Conservation (phyloP, 164 flowering plant species). For the Chimonanthus praecox region DNA sequence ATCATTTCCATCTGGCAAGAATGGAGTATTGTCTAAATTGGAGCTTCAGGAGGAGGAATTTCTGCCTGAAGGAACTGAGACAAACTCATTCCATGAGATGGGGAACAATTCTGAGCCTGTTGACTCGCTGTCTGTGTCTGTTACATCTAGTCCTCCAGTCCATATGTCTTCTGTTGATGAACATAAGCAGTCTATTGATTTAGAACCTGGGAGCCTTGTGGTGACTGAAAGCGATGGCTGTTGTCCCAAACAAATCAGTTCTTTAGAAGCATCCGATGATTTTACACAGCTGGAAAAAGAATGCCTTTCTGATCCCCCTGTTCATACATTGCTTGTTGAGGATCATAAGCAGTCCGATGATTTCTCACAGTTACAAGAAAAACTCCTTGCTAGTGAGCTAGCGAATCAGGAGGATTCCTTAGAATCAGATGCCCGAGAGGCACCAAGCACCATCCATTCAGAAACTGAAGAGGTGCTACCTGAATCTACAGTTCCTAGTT, state of each 20-base stretch:
- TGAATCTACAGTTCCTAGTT: conserved; percentile 1
- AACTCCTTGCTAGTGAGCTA: conserved; percentile 12
- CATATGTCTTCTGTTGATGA: conserved; percentile 1
- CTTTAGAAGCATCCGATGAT: conserved; percentile 13
- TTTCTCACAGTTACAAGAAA: conserved; percentile 11
- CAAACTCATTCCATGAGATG: conserved; percentile 3
- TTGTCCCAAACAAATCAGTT: conserved; percentile 8
- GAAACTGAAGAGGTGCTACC: conserved; percentile 15
- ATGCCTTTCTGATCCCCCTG: conserved; percentile 10
- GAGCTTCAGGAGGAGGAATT: conserved; percentile 16
- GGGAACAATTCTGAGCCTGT: conserved; percentile 14
- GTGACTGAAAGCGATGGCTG: conserved; percentile 7
- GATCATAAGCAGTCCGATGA: background rate
- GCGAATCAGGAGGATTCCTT: conserved; percentile 3
- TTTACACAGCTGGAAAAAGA: conserved; percentile 10
- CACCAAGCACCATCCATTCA: background rate
- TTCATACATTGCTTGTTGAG: background rate
- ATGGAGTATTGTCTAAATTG: conserved; percentile 12
- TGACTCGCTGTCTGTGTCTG: conserved; percentile 10
- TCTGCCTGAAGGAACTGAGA: conserved; percentile 1
- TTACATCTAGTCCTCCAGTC: conserved; percentile 5
- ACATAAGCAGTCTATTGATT: conserved; percentile 14
- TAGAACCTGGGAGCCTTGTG: conserved; percentile 5
- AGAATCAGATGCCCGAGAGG: conserved; percentile 12
- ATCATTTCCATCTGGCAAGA: conserved; percentile 1